Conservation (phyloP, 2,329 filamentous ascomycete species). For the Alternaria conjuncta region DNA sequence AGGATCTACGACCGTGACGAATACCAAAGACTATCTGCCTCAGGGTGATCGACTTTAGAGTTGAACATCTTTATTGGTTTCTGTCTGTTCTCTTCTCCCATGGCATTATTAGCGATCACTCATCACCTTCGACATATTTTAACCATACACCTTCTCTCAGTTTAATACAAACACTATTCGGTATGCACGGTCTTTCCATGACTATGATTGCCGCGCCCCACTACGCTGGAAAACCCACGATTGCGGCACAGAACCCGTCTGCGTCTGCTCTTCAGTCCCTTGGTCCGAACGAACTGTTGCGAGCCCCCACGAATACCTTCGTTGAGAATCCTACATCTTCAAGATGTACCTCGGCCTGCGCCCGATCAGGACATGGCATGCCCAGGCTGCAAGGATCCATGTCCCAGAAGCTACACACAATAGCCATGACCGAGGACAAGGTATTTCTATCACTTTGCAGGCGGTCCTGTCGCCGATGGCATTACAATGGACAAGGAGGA, state of each 20-base stretch:
- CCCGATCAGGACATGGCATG: not conserved
- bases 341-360: not conserved
- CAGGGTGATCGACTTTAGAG: constrained; percentile 48
- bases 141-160: constrained; percentile 22
- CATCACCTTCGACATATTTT: constrained; percentile 20
- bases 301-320: not conserved
- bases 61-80: constrained; percentile 46
- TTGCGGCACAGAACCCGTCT: not conserved
- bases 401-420: not conserved
- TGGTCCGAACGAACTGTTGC: not conserved
- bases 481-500: constrained; percentile 5
- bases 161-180: constrained; percentile 38
- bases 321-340: not conserved
- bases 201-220: not conserved
- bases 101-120: constrained; percentile 13
- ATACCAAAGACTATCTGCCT: constrained; percentile 49
- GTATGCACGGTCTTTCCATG: constrained; percentile 37
- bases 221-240: not conserved
- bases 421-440: not conserved
- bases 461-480: not conserved
- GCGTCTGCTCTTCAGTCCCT: not conserved
- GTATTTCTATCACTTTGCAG: not conserved
- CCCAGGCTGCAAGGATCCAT: not conserved
- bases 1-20: constrained; percentile 47
- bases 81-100: constrained; percentile 10